Base-by-base conservation (phyloP, 2,329 filamentous ascomycete species). In the Monascus ruber region DNA sequence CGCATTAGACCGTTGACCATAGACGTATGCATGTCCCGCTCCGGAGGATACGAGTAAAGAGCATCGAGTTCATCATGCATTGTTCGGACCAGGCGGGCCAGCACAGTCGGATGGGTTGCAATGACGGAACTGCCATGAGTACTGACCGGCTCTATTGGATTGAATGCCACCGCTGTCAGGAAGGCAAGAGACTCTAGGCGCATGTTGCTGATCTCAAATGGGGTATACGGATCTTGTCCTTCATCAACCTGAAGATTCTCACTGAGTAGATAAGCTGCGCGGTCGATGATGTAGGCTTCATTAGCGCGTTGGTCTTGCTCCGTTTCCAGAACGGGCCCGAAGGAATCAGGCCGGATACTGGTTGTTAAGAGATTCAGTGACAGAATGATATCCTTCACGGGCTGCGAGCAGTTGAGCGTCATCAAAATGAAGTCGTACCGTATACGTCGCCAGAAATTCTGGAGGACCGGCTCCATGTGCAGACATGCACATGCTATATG, bases 51-150 rank as follows among this genome's bases (percentile, higher is more conserved):
- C 9, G 70, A 60, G 56, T 84, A 83, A 1, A 83, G 58, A 3
- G 65, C 62, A 34, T 73, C 70, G 9, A 95, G 64, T 47, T 83
- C 77, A 46, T 86, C 82, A 42, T 91, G 80, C 37, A 88, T 76
- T 34, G 83, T 77, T 25, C 78, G 75, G 25, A 93, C 79, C 0
- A 94, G 65, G 3, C 85, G 76, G 1, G 84, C 85, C 10, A 94
- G 76, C 8, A 79, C 78, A 32, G 73, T 75, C 3, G 74, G 72
- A 56, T 91, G 83, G 4, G 67, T 64, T 0, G 81, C 82, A 6
- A 95, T 71, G 34, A 83, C 74, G 24, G 69, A 56, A 36, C 77
- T 68, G 24, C 79, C 76, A 37, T 74, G 66, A 39, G 74, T 70
- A 24, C 60, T 63, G 43, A 82, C 77, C 50, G 79, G 84, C 11